phyloP scores from a whole-genome alignment of 306 rosid genomes.

The Vigna reflexopilosa region DNA sequence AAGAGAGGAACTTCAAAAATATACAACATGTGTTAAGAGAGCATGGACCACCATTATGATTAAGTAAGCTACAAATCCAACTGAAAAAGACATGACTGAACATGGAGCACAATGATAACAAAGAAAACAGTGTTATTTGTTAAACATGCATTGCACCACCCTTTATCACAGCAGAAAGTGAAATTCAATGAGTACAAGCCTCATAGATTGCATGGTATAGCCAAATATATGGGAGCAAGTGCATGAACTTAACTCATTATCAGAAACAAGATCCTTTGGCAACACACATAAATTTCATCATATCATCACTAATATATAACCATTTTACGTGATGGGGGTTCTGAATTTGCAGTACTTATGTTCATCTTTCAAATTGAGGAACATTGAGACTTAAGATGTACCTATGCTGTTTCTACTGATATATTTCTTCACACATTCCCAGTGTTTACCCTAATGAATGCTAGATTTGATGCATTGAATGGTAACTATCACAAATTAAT shows the following conservation, averaged over 20 bases:
- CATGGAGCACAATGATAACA: conserved; percentile 8
- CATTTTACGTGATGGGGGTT: conserved; percentile 2
- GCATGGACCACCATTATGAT: conserved; percentile 43
- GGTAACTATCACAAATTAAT: background rate
- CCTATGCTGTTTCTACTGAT: background rate
- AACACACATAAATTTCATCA: conserved; percentile 20
- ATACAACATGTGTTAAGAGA: background rate
- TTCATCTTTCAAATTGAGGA: conserved; percentile 9
- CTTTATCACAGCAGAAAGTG: conserved; percentile 7
- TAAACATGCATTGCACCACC: conserved; percentile 1
- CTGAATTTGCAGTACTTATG: background rate
- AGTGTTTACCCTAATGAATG: background rate
- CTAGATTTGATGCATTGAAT: background rate
- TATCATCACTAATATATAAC: background rate
- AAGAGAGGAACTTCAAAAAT: background rate
- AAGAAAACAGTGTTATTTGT: background rate
- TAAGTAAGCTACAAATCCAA: conserved; percentile 21
- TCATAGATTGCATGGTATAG: background rate
- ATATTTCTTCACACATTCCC: background rate
- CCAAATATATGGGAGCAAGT: conserved; percentile 3
- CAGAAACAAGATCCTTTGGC: background rate
- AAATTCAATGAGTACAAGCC: background rate
- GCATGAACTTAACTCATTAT: background rate
- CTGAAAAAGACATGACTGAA: background rate
- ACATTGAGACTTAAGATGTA: background rate